Percentiles rank a stretch among this genome's conserved stretches.
Conservation (phyloP, 73 alveolate species). For the Paramecium biaurelia region DNA sequence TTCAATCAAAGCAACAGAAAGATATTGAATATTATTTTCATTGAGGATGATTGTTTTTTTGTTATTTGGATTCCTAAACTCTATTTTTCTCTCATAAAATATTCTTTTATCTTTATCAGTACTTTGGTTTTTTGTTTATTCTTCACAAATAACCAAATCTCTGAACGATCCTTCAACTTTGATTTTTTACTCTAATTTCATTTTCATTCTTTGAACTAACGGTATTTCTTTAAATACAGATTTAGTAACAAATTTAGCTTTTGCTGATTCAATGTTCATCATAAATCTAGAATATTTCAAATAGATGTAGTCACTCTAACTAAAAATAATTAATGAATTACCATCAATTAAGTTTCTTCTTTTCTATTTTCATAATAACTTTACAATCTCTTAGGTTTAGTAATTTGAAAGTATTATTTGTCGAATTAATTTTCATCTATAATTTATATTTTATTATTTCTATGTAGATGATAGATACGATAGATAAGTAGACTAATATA, state of each 20-base stretch:
- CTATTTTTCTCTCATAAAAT: neutral
- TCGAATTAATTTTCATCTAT: neutral
- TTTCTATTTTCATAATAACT: neutral
- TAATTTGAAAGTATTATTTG: neutral
- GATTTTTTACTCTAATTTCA: neutral
- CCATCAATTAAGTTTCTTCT: neutral
- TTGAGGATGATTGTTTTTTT: neutral
- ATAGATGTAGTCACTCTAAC: neutral
- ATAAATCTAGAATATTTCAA: neutral
- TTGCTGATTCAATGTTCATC: neutral
- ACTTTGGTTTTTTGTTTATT: neutral
- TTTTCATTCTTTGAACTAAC: neutral
- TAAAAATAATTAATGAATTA: neutral
- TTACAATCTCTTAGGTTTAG: neutral
- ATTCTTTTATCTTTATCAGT: neutral
- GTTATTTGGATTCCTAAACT: neutral
- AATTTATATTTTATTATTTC: neutral
- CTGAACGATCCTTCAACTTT: neutral
- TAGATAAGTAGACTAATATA: neutral
- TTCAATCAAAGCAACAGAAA: neutral
- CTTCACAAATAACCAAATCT: neutral
- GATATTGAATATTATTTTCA: neutral
- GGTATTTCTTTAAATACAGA: neutral
- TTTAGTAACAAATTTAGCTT: neutral
- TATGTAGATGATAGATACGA: neutral